Percentiles rank a stretch among this genome's conserved stretches.
Evolutionary conservation across 164 flowering plant genomes (phyloP).

Genomic region (Euptelea pleiosperma): DNA sequence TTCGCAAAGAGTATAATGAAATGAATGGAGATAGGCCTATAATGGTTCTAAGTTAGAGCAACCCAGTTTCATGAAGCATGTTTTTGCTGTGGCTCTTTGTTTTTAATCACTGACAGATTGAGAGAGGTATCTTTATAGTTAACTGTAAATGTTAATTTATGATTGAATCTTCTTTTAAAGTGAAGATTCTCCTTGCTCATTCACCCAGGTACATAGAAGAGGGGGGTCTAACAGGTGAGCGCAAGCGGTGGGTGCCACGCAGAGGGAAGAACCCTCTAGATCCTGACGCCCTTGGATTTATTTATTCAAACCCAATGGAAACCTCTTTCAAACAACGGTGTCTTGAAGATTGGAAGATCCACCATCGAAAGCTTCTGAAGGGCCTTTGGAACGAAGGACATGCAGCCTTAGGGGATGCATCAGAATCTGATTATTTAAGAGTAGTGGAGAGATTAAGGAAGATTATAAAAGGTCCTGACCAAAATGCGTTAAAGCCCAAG

Average conservation of each 20-base stretch:
- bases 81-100: neutral
- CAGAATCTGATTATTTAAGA: constrained; percentile 71
- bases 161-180: constrained; percentile 2
- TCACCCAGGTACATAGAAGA: constrained; percentile 74
- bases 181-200: constrained; percentile 10
- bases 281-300: constrained; percentile 84
- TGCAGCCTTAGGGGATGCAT: constrained; percentile 59
- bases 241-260: constrained; percentile 98
- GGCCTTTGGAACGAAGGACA: constrained; percentile 65
- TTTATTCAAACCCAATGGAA: constrained; percentile 78
- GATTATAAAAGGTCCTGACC: constrained; percentile 82
- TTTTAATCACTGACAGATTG: neutral
- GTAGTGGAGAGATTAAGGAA: constrained; percentile 79
- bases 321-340: constrained; percentile 93
- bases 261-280: constrained; percentile 93
- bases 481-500: constrained; percentile 79
- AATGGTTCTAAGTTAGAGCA: neutral
- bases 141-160: neutral
- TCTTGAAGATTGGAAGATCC: constrained; percentile 67
- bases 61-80: neutral
- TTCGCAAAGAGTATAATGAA: neutral
- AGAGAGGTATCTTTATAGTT: neutral
- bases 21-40: too few species aligned
- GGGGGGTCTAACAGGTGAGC: constrained; percentile 97
- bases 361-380: constrained; percentile 78